Percentiles rank a stretch among this genome's conserved stretches.
Conservation (phyloP, 805 yeast species). For the Starmerella floricola region DNA sequence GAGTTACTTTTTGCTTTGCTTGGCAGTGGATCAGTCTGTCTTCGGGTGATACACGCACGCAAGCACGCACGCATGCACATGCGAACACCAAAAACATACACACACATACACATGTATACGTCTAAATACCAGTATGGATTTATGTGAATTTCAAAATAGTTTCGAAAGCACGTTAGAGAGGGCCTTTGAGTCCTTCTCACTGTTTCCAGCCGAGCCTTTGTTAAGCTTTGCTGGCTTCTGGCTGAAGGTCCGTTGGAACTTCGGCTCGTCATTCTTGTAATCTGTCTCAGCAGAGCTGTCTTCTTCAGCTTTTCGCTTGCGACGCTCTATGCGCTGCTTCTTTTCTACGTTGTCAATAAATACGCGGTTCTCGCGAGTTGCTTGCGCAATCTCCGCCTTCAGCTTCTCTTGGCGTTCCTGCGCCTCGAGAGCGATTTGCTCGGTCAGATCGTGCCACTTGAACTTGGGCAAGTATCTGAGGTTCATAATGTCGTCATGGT, state of each 20-base stretch:
- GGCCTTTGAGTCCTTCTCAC: conserved; percentile 3
- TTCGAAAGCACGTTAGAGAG: conserved; percentile 20
- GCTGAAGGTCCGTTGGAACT: conserved; percentile 43
- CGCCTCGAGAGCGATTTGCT: conserved; percentile 80
- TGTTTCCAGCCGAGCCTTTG: conserved; percentile 2
- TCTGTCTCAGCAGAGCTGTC: conserved; percentile 18
- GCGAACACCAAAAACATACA: not conserved
- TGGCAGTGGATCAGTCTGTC: no score
- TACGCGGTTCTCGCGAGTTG: conserved; percentile 71
- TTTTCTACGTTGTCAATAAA: conserved; percentile 75
- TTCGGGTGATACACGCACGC: no score
- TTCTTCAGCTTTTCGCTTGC: conserved; percentile 25
- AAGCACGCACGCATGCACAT: no score
- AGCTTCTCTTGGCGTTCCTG: conserved; percentile 80
- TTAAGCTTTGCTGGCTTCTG: conserved; percentile 45
- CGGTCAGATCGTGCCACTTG: conserved; percentile 91
- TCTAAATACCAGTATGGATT: no score
- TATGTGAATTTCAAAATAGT: conserved; percentile 19
- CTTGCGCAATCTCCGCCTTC: conserved; percentile 80
- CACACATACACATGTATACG: no score
- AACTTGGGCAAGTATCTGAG: conserved; percentile 81
- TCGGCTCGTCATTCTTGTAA: conserved; percentile 22
- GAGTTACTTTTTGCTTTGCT: no score
- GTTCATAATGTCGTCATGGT: conserved; percentile 88
- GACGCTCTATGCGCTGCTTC: conserved; percentile 51